phyloP scores from a whole-genome alignment of 176 grass and related monocot genomes.

The Rhynchospora tenuis region DNA sequence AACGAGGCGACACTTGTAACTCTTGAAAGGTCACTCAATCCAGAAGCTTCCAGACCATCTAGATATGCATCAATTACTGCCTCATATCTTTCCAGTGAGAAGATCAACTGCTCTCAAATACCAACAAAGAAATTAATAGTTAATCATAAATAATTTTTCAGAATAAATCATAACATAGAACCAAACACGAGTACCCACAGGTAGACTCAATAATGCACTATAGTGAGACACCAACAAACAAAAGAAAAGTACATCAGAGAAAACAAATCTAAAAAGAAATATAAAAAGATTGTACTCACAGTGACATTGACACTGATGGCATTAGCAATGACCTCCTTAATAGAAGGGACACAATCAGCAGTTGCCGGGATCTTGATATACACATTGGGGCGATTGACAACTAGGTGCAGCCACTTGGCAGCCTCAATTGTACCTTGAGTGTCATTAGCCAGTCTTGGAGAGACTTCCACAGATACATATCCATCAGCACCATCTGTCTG shows the following conservation, averaged over 20 bases:
- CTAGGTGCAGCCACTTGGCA: slow-evolving; percentile 88
- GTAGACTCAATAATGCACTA: background rate
- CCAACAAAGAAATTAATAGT: slow-evolving; percentile 11
- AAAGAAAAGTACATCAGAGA: background rate
- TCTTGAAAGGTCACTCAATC: slow-evolving; percentile 80
- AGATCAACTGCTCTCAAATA: slow-evolving; percentile 71
- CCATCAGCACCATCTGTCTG: slow-evolving; percentile 80
- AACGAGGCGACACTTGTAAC: slow-evolving; percentile 96
- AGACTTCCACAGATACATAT: slow-evolving; percentile 96
- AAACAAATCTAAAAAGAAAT: background rate
- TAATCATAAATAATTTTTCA: background rate
- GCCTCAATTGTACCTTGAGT: slow-evolving; percentile 83
- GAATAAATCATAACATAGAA: background rate
- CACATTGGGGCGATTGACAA: slow-evolving; percentile 78
- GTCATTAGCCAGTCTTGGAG: slow-evolving; percentile 91
- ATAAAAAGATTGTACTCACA: slow-evolving; percentile 41
- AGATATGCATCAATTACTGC: slow-evolving; percentile 97
- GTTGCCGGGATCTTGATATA: slow-evolving; percentile 99
- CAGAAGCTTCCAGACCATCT: slow-evolving; percentile 86
- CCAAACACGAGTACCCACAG: background rate
- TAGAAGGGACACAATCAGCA: slow-evolving; percentile 87
- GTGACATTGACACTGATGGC: slow-evolving; percentile 98
- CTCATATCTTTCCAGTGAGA: slow-evolving; percentile 92
- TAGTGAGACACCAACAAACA: background rate
- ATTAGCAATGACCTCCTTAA: slow-evolving; percentile 79